Conservation (phyloP, 1,284 basidiomycete species). For the Melampsora abietis-canadensis region DNA sequence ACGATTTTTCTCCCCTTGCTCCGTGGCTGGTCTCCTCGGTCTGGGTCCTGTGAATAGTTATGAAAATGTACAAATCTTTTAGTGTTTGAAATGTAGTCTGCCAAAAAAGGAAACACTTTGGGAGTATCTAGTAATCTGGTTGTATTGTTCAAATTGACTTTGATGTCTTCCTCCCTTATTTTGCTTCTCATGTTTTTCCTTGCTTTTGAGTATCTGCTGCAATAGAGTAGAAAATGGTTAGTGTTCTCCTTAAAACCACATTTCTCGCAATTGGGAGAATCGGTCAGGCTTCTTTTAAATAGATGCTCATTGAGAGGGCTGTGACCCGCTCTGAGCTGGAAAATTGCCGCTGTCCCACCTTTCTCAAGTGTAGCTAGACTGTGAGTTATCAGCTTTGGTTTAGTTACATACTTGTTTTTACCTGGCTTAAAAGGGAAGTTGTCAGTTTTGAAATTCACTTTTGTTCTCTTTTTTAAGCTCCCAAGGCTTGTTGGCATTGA, state of each 20-base stretch:
- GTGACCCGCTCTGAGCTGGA: not conserved
- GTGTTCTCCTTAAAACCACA: not conserved
- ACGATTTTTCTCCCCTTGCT: too few relatives aligned
- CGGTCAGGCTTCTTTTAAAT: not conserved
- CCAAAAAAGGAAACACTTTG: not conserved
- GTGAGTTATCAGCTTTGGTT: too few relatives aligned
- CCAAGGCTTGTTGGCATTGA: too few relatives aligned
- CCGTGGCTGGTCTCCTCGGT: not conserved
- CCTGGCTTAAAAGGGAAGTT: too few relatives aligned
- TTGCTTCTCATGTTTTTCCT: not conserved
- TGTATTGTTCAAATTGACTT: too few relatives aligned
- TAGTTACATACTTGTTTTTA: too few relatives aligned
- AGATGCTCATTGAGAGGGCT: not conserved
- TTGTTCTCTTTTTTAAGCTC: too few relatives aligned
- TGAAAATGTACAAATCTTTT: not conserved
- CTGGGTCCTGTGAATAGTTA: not conserved
- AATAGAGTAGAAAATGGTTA: not conserved
- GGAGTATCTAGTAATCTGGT: not conserved
- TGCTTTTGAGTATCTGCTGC: not conserved
- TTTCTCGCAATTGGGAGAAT: not conserved
- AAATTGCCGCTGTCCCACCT: not conserved
- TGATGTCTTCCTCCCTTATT: not conserved
- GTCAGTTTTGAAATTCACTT: too few relatives aligned
- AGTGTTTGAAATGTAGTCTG: not conserved
- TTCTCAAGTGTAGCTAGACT: not conserved